Evolutionary conservation across 148 eudicot genomes (phyloP), one percentile per base, ranked within the genome.

Genomic region (Beta vulgaris): DNA sequence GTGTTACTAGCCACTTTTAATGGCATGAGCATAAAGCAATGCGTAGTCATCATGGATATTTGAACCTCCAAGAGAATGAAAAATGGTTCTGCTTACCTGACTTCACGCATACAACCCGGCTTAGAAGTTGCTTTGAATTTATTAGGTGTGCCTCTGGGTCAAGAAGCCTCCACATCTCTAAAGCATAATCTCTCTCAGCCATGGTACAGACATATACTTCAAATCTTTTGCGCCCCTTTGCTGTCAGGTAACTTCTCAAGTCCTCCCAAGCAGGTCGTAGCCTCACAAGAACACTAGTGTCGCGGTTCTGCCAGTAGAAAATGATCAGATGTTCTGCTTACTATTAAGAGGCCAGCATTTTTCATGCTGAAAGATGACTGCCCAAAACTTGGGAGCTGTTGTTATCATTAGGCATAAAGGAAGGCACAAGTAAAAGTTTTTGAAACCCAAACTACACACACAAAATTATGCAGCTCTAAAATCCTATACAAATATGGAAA

Each of bases 181-280:
- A 77, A 31, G 99, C 99, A 88, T 95, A 95, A 78, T 95, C 90
- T 82, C 94, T 90, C 79, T 95, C 99, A 59, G 99, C 99, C 99
- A 95, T 92, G 35, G 99, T 95, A 77, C 99, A 95, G 63, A 95
- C 98, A 84, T 79, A 92, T 76, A 95, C 99, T 85, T 95, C 97
- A 89, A 95, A 95, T 78, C 99, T 81, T 81, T 88, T 95, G 53
- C 98, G 90, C 39, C 97, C 99, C 83, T 85, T 92, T 59, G 97
- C 94, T 40, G 80, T 91, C 74, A 95, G 76, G 78, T 92, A 91
- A 82, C 87, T 89, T 85, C 89, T 88, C 76, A 95, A 83, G 71
- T 95, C 99, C 76, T 95, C 99, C 99, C 99, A 95, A 37, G 98
- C 99, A 83, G 98, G 99, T 73, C 98, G 86, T 76, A 95, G 75